Conservation (phyloP, 192 early-diverging fungal genomes). For the Podila minutissima region DNA sequence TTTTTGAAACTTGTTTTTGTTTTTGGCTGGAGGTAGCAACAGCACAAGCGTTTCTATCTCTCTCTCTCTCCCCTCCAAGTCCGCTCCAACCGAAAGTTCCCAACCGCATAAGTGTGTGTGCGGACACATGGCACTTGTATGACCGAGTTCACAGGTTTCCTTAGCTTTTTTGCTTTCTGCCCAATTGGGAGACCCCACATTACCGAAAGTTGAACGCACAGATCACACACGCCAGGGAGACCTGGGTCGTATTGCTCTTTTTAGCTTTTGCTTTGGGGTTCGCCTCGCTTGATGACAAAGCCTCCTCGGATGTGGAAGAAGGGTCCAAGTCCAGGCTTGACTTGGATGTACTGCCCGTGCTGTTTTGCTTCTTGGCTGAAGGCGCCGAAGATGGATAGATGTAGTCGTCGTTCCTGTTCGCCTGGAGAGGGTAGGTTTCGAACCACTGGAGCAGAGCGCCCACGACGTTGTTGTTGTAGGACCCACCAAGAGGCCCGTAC, state of each 20-base stretch:
- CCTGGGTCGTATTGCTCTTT: neutral
- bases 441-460: constrained; percentile 49
- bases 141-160: neutral
- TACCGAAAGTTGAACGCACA: constrained; percentile 57
- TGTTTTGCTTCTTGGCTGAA: neutral
- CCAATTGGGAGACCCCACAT: neutral
- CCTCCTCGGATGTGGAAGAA: neutral
- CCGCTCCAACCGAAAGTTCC: too few relatives aligned
- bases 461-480: constrained; percentile 46
- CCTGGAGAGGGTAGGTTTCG: constrained; percentile 28
- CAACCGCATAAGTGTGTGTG: too few relatives aligned
- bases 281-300: neutral
- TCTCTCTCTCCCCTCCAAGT: too few relatives aligned
- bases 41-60: too few relatives aligned
- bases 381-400: neutral
- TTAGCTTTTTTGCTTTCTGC: neutral
- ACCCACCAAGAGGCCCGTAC: constrained; percentile 52
- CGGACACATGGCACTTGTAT: too few relatives aligned
- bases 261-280: neutral
- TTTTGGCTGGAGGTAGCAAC: neutral
- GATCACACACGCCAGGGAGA: constrained; percentile 35
- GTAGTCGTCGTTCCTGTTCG: neutral
- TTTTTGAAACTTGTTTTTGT: neutral
- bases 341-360: neutral
- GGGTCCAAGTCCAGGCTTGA: neutral